Conservation (phyloP, 108 stramenopile genomes). For the Thalassiosira profunda region DNA sequence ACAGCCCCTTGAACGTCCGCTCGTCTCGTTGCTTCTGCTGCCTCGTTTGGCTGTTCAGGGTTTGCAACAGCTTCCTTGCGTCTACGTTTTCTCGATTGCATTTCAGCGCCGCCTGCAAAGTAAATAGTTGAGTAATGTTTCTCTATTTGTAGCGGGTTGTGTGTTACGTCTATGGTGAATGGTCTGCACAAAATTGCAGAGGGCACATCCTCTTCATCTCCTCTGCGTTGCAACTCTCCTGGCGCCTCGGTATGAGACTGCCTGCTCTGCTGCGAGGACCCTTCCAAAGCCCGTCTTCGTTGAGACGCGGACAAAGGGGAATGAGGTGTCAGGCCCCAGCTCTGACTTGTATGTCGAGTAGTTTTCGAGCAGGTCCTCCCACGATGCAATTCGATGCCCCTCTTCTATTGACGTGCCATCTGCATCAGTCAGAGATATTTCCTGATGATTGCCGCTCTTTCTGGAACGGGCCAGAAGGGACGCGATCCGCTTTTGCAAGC, state of each 20-base stretch:
- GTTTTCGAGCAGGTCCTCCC: conserved; percentile 36
- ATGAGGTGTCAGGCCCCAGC: not conserved
- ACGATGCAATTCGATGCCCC: not conserved
- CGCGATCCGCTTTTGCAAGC: conserved; percentile 61
- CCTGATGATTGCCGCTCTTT: conserved; percentile 21
- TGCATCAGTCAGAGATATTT: conserved; percentile 14
- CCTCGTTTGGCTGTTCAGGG: not conserved
- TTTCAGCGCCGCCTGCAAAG: conserved; percentile 26
- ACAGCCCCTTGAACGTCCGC: conserved; percentile 34
- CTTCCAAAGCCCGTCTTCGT: conserved; percentile 27
- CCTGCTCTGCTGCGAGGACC: conserved; percentile 45
- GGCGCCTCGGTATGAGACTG: conserved; percentile 33
- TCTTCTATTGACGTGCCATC: conserved; percentile 1
- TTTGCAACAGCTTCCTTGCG: conserved; percentile 14
- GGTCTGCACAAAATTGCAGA: too few relatives aligned
- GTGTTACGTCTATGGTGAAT: too few relatives aligned
- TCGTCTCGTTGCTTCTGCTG: conserved; percentile 32
- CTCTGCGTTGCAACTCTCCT: conserved; percentile 1
- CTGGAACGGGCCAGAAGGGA: conserved; percentile 46
- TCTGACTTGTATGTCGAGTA: conserved; percentile 42
- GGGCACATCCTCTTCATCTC: not conserved
- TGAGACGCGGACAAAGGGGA: conserved; percentile 36
- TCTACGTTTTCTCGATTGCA: conserved; percentile 22
- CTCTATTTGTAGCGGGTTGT: too few relatives aligned
- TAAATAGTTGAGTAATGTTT: too few relatives aligned